Percentiles rank a stretch among this genome's conserved stretches.
phyloP scores from a whole-genome alignment of 495 filamentous ascomycete genomes.

The Penicillium flavigenum region DNA sequence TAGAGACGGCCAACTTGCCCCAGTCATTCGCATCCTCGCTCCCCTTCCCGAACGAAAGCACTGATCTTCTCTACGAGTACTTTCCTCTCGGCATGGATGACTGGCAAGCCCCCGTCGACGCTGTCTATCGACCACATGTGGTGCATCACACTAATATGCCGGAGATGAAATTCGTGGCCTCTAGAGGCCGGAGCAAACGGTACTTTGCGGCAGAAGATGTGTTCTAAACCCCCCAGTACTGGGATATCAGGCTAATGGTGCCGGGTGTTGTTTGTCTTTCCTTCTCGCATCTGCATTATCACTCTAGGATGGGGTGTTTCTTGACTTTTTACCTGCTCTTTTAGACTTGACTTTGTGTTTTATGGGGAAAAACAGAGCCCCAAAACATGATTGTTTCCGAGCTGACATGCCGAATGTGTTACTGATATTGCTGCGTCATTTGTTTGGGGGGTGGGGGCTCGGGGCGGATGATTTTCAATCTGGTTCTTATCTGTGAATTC shows the following conservation, averaged over 20 bases:
- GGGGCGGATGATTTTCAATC: not conserved
- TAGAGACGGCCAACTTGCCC: conserved; percentile 41
- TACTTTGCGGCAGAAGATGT: conserved; percentile 74
- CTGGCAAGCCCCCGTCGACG: conserved; percentile 90
- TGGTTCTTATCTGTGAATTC: not conserved
- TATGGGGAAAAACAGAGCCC: not conserved
- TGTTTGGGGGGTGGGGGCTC: not conserved
- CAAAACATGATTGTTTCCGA: conserved; percentile 4
- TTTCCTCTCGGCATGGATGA: conserved; percentile 87
- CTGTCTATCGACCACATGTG: conserved; percentile 88
- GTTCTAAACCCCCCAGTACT: conserved; percentile 26
- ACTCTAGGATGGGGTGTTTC: conserved; percentile 14
- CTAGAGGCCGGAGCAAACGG: conserved; percentile 70
- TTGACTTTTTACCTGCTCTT: conserved; percentile 13
- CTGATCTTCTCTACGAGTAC: conserved; percentile 85
- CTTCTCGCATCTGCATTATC: conserved; percentile 28
- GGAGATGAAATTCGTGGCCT: conserved; percentile 70
- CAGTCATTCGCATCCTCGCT: conserved; percentile 41
- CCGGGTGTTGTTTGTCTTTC: conserved; percentile 14
- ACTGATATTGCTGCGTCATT: not conserved
- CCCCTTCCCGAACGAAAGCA: conserved; percentile 66
- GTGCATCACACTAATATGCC: conserved; percentile 84
- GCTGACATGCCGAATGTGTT: conserved; percentile 4
- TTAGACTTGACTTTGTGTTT: conserved; percentile 19
- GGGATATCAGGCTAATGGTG: conserved; percentile 5